Conservation (phyloP, 257 asterid genomes). For the Striga asiatica region DNA sequence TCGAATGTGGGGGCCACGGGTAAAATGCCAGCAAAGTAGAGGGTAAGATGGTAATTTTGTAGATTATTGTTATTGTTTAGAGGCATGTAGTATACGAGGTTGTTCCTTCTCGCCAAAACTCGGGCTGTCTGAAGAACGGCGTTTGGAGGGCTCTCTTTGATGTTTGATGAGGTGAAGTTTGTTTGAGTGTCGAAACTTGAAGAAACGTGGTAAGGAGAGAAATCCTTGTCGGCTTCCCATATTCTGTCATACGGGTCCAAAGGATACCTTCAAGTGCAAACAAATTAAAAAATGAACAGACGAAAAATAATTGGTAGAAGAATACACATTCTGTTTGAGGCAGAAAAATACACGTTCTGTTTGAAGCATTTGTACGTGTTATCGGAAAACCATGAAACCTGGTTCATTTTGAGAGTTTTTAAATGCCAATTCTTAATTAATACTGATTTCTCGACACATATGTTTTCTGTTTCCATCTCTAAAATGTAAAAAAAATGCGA, state of each 20-base stretch:
- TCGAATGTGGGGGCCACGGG: constrained; percentile 74
- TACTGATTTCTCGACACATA: too few species aligned
- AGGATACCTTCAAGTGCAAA: constrained; percentile 53
- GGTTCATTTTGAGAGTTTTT: too few species aligned
- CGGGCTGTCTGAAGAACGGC: constrained; percentile 77
- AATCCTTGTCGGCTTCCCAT: constrained; percentile 88
- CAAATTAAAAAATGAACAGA: not conserved
- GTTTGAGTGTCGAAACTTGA: constrained; percentile 54
- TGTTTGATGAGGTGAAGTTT: constrained; percentile 38
- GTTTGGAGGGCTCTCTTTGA: constrained; percentile 65
- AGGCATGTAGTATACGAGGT: constrained; percentile 54
- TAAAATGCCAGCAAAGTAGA: constrained; percentile 88
- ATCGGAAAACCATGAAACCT: too few species aligned
- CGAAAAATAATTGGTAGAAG: too few species aligned
- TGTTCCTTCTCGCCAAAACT: constrained; percentile 68
- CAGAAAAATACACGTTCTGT: too few species aligned
- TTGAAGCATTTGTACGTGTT: too few species aligned
- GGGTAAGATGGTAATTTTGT: constrained; percentile 72
- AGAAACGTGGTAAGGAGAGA: constrained; percentile 75
- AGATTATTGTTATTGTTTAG: constrained; percentile 27
- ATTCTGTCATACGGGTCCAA: constrained; percentile 72
- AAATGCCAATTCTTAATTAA: too few species aligned
- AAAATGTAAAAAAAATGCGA: too few species aligned
- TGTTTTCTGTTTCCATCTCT: too few species aligned
- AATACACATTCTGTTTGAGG: too few species aligned